Evolutionary conservation across 1,139 yeast genomes (phyloP).

Genomic region (Tardiomyces blankii): DNA sequence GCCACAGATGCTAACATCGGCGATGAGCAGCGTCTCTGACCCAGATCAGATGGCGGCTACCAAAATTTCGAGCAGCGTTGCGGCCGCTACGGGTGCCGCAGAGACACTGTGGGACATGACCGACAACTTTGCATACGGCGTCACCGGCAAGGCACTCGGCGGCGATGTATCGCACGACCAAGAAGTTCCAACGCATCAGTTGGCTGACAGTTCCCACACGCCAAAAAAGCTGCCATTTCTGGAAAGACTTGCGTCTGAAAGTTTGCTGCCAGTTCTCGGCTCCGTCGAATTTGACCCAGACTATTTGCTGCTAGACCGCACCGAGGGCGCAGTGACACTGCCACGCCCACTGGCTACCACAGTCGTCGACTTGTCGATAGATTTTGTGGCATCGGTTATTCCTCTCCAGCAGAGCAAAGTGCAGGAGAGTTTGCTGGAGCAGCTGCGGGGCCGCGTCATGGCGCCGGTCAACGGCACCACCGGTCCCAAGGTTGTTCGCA

Average conservation of each 20-base stretch:
- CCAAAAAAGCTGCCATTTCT: background rate
- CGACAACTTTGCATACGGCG: conserved; percentile 26
- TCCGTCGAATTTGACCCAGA: conserved; percentile 8
- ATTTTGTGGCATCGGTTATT: conserved; percentile 59
- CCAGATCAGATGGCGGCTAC: conserved; percentile 20
- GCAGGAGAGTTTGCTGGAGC: conserved; percentile 78
- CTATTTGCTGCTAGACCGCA: background rate
- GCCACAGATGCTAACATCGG: conserved; percentile 25
- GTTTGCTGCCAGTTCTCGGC: conserved; percentile 6
- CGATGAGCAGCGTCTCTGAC: conserved; percentile 25
- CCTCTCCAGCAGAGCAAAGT: conserved; percentile 69
- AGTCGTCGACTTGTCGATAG: conserved; percentile 60
- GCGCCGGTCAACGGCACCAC: conserved; percentile 8
- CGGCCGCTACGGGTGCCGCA: conserved; percentile 21
- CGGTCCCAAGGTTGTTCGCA: conserved; percentile 21
- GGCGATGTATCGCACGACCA: background rate
- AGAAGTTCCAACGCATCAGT: background rate
- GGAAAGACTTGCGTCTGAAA: conserved; percentile 1
- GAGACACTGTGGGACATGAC: conserved; percentile 24
- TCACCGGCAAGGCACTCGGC: conserved; percentile 14
- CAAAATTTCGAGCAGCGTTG: conserved; percentile 24
- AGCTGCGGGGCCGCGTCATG: conserved; percentile 45
- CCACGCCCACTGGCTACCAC: conserved; percentile 3
- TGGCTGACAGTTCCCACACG: conserved; percentile 1
- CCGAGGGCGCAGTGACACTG: conserved; percentile 5